phyloP scores from a whole-genome alignment of 2,329 filamentous ascomycete genomes.

The Clarireedia sp. region DNA sequence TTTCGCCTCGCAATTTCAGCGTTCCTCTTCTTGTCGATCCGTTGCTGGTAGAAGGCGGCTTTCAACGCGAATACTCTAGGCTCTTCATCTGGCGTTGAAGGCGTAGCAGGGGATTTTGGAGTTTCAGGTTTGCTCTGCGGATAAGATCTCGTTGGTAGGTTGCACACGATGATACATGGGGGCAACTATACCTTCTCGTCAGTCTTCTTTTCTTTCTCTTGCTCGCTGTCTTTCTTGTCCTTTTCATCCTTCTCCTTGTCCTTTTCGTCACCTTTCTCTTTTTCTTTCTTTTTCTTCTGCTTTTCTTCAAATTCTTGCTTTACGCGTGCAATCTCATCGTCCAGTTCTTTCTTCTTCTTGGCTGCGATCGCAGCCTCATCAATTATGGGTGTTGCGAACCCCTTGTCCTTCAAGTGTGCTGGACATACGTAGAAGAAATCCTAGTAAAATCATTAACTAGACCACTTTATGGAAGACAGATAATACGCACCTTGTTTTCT shows the following conservation, averaged over 20 bases:
- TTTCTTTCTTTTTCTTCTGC: conserved; percentile 60
- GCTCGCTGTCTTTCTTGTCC: conserved; percentile 33
- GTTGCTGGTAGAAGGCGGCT: conserved; percentile 81
- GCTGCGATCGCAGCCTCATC: conserved; percentile 58
- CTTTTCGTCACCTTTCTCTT: conserved; percentile 56
- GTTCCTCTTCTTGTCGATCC: conserved; percentile 69
- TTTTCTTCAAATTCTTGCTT: conserved; percentile 70
- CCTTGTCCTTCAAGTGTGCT: conserved; percentile 70
- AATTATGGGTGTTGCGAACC: conserved; percentile 70
- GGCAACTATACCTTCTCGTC: conserved; percentile 32
- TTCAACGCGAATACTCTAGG: conserved; percentile 78
- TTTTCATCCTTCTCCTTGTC: conserved; percentile 41
- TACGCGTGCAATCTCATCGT: conserved; percentile 55
- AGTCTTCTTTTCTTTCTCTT: conserved; percentile 37
- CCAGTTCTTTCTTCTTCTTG: conserved; percentile 53
- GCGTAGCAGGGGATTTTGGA: conserved; percentile 1
- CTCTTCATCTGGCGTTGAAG: conserved; percentile 39
- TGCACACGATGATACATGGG: too few species aligned
- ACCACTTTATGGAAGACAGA: background rate
- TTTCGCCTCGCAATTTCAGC: conserved; percentile 75
- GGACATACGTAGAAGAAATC: conserved; percentile 92
- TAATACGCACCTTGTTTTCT: conserved; percentile 67
- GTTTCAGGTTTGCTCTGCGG: conserved; percentile 23
- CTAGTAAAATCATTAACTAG: conserved; percentile 30
- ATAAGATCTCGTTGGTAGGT: background rate